A percentile compares a stretch with the other conserved stretches of the same genome.
phyloP scores from a whole-genome alignment of 164 flowering plant genomes.

The Vitis rotundifolia region DNA sequence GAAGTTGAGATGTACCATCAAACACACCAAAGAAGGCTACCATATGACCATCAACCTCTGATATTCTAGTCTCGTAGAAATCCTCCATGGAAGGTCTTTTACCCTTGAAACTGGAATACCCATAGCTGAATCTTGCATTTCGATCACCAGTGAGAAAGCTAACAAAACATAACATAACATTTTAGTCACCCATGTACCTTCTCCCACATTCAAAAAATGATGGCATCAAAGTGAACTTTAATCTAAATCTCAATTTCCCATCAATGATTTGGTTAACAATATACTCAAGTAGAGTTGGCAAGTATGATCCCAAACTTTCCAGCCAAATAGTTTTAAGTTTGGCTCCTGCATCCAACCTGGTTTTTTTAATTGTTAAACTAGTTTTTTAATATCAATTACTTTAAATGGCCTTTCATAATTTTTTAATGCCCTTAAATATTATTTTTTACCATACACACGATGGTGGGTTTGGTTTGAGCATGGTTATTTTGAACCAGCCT shows the following conservation, averaged over 20 bases:
- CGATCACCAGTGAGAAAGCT: slow-evolving; percentile 61
- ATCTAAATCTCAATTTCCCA: too few species aligned
- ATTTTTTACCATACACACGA: too few species aligned
- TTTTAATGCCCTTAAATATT: too few species aligned
- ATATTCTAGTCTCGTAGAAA: slow-evolving; percentile 65
- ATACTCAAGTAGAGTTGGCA: neutral
- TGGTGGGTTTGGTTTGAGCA: too few species aligned
- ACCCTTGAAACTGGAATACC: slow-evolving; percentile 78
- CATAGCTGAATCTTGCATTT: slow-evolving; percentile 67
- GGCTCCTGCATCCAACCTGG: neutral
- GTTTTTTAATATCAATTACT: too few species aligned
- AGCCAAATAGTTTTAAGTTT: too few species aligned
- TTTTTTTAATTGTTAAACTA: neutral
- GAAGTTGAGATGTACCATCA: slow-evolving; percentile 55
- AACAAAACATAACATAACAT: slow-evolving; percentile 3
- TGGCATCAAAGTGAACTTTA: neutral
- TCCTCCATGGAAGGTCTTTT: slow-evolving; percentile 86
- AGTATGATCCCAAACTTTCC: too few species aligned
- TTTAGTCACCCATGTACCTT: slow-evolving; percentile 1
- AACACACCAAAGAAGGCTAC: slow-evolving; percentile 82
- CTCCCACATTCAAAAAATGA: neutral
- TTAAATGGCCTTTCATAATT: too few species aligned
- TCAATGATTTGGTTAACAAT: neutral
- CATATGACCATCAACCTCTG: slow-evolving; percentile 79
- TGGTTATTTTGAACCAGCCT: too few species aligned